Evolutionary conservation across 2,329 filamentous ascomycete species (phyloP).

Genomic region (Fusarium armeniacum): DNA sequence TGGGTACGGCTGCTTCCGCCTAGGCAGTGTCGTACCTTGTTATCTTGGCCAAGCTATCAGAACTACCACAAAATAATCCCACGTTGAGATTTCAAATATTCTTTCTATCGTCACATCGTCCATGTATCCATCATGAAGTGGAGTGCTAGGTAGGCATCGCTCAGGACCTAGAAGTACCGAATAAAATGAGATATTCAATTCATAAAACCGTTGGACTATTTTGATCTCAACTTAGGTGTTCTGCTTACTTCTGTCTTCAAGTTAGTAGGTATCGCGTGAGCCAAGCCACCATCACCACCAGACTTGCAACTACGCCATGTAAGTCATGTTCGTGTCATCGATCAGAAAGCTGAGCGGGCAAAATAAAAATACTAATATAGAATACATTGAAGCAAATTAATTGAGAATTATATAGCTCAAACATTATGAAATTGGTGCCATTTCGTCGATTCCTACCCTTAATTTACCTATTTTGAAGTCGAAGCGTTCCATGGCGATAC

Average conservation of each 20-base stretch:
- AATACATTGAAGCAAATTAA: neutral
- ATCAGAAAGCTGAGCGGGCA: neutral
- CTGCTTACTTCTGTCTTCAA: neutral
- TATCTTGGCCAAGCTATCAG: neutral
- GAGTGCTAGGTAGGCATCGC: neutral
- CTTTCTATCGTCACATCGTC: neutral
- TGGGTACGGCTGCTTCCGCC: conserved; percentile 37
- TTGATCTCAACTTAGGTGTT: neutral
- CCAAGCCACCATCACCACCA: neutral
- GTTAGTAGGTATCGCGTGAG: neutral
- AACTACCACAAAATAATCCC: neutral
- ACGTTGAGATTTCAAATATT: neutral
- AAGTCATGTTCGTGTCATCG: neutral
- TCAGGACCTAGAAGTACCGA: neutral
- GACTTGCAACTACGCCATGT: conserved; percentile 19
- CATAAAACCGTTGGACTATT: conserved; percentile 1
- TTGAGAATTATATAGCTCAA: neutral
- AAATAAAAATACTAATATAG: neutral
- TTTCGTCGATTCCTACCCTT: neutral
- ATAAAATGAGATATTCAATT: conserved; percentile 2
- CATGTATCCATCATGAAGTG: conserved; percentile 1
- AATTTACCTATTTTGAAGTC: neutral
- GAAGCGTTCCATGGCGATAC: conserved; percentile 24
- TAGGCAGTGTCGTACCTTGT: neutral
- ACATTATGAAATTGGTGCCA: neutral